Conservation (phyloP, 2,329 filamentous ascomycete species). For the Pseudogymnoascus sp. region DNA sequence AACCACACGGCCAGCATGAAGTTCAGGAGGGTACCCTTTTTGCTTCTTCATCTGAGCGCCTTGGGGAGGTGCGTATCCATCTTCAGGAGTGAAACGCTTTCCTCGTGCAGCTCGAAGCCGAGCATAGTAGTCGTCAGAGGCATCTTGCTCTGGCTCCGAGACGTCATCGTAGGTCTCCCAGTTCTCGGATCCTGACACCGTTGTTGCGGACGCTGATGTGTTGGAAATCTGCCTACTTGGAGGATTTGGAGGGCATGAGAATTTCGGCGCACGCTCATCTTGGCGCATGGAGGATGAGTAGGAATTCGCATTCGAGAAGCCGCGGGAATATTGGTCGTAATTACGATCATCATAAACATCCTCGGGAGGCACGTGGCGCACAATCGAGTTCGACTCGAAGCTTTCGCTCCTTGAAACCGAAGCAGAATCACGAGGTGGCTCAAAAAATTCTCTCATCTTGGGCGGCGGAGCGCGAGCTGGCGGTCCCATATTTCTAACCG, state of each 20-base stretch:
- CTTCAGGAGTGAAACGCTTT: slow-evolving; percentile 55
- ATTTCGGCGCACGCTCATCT: slow-evolving; percentile 29
- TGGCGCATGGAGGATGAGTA: slow-evolving; percentile 36
- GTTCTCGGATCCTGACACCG: slow-evolving; percentile 80
- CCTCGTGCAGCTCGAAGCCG: slow-evolving; percentile 63
- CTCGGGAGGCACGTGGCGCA: slow-evolving; percentile 62
- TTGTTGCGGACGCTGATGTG: slow-evolving; percentile 54
- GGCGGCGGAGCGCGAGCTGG: slow-evolving; percentile 66
- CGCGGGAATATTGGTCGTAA: slow-evolving; percentile 29
- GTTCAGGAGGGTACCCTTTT: slow-evolving; percentile 45
- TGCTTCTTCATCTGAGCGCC: slow-evolving; percentile 45
- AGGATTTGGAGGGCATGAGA: slow-evolving; percentile 22
- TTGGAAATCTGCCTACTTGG: slow-evolving; percentile 61
- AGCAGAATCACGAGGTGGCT: slow-evolving; percentile 41
- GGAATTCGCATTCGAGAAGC: slow-evolving; percentile 10
- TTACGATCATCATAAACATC: slow-evolving; percentile 73
- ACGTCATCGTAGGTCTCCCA: slow-evolving; percentile 95
- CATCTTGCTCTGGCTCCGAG: slow-evolving; percentile 69
- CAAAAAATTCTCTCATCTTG: slow-evolving; percentile 80
- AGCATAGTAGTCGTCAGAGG: slow-evolving; percentile 80
- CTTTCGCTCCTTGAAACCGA: slow-evolving; percentile 44
- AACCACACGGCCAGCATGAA: slow-evolving; percentile 42
- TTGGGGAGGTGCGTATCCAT: slow-evolving; percentile 23
- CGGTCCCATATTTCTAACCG: slow-evolving; percentile 41
- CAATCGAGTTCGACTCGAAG: slow-evolving; percentile 45